A percentile compares a stretch with the other conserved stretches of the same genome.
phyloP scores from a whole-genome alignment of 129 eudicot species.

The Escallonia herrerae region DNA sequence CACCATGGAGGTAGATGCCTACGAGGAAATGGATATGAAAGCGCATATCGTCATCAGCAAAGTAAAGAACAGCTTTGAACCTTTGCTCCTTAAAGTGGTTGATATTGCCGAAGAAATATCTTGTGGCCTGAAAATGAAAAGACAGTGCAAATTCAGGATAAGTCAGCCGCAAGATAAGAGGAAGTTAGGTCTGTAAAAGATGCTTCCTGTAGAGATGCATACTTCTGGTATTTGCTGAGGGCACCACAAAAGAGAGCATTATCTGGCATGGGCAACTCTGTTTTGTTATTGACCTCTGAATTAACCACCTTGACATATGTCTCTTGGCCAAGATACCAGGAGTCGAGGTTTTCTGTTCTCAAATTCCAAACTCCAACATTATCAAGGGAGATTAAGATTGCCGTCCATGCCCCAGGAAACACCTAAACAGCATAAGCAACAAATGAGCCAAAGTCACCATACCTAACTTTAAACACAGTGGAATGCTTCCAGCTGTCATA shows the following conservation, averaged over 20 bases:
- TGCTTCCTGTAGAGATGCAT: neutral
- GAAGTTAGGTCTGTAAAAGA: neutral
- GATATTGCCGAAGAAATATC: slow-evolving; percentile 9
- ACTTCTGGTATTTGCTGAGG: slow-evolving; percentile 50
- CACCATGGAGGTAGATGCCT: neutral
- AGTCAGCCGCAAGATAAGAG: neutral
- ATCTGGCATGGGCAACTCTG: slow-evolving; percentile 51
- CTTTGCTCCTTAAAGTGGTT: neutral
- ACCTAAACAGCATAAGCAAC: slow-evolving; percentile 26
- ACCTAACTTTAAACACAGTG: too few species aligned
- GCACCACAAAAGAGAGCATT: slow-evolving; percentile 59
- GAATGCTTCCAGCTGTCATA: too few species aligned
- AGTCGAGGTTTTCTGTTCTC: slow-evolving; percentile 60
- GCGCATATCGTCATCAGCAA: slow-evolving; percentile 4
- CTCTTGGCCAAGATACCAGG: slow-evolving; percentile 73
- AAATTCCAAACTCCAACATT: slow-evolving; percentile 69
- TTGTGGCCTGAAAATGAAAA: slow-evolving; percentile 8
- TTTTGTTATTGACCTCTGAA: slow-evolving; percentile 46
- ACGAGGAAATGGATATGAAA: slow-evolving; percentile 2
- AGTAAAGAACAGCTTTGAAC: slow-evolving; percentile 2
- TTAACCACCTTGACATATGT: slow-evolving; percentile 53
- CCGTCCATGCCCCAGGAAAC: slow-evolving; percentile 75
- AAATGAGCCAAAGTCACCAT: too few species aligned
- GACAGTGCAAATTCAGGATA: neutral
- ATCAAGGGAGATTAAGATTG: slow-evolving; percentile 55